A percentile compares a stretch with the other conserved stretches of the same genome.
phyloP scores from a whole-genome alignment of 345 rosid species.

The Populus nigra region DNA sequence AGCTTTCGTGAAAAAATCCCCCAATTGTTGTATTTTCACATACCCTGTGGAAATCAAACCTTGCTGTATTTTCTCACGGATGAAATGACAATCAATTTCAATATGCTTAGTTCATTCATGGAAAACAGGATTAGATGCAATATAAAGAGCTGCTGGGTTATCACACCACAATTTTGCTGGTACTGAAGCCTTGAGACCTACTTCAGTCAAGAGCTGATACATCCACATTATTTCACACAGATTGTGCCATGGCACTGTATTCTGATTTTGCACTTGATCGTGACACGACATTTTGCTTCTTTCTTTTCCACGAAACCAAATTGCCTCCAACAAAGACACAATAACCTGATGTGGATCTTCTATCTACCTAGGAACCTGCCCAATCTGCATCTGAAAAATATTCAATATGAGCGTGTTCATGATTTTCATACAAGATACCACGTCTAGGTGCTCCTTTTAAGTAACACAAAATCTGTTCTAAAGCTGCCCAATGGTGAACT shows the following conservation, averaged over 20 bases:
- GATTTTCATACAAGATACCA: neutral
- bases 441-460: neutral
- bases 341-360: neutral
- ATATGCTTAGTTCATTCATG: no score
- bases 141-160: no score
- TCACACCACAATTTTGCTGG: no score
- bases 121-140: no score
- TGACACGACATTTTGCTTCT: conserved; percentile 3
- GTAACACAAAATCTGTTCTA: neutral
- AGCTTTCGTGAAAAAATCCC: no score
- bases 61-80: no score
- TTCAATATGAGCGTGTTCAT: neutral
- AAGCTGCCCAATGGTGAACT: neutral
- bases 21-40: no score
- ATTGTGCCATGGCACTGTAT: neutral
- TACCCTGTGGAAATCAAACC: no score
- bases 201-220: no score
- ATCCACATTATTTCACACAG: neutral
- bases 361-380: neutral
- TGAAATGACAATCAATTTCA: no score
- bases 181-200: no score
- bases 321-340: conserved; percentile 1
- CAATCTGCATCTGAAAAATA: neutral
- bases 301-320: neutral
- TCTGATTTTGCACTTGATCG: neutral